Percentiles rank a stretch among this genome's conserved stretches.
phyloP scores from a whole-genome alignment of 805 yeast genomes.

The Spathaspora girioi region DNA sequence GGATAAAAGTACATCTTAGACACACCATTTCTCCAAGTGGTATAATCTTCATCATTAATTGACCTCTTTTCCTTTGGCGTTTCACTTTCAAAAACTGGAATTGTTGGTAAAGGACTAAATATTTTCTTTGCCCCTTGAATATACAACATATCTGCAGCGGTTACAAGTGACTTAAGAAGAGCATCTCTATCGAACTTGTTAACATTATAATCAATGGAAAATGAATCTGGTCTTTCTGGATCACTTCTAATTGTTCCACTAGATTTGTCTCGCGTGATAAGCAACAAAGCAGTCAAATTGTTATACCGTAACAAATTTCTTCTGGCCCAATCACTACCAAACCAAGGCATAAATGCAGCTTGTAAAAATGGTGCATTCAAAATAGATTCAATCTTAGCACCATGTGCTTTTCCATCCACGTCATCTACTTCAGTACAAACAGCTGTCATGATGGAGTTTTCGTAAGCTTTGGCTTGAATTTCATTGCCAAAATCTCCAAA shows the following conservation, averaged over 20 bases:
- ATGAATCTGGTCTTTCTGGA: constrained; percentile 26
- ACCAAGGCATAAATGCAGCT: constrained; percentile 42
- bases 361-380: constrained; percentile 43
- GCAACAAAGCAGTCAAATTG: constrained; percentile 34
- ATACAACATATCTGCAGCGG: constrained; percentile 43
- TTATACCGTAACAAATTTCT: constrained; percentile 32
- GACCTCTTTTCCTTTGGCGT: constrained; percentile 35
- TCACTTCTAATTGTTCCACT: constrained; percentile 37
- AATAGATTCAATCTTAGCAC: constrained; percentile 49
- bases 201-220: constrained; percentile 36
- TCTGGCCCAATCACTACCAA: constrained; percentile 28
- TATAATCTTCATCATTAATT: constrained; percentile 42
- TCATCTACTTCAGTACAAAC: constrained; percentile 45
- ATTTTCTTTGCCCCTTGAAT: constrained; percentile 48
- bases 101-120: constrained; percentile 26
- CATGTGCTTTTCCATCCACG: constrained; percentile 50
- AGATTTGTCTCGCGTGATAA: constrained; percentile 45
- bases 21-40: constrained; percentile 28
- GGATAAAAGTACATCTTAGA: constrained; percentile 22
- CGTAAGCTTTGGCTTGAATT: constrained; percentile 27
- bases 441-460: constrained; percentile 48
- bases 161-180: constrained; percentile 32
- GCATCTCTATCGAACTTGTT: constrained; percentile 40
- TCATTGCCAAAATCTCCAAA: constrained; percentile 41
- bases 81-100: constrained; percentile 34